Conservation (phyloP, 768 basidiomycete species). For the Hortiboletus flavorubellus region DNA sequence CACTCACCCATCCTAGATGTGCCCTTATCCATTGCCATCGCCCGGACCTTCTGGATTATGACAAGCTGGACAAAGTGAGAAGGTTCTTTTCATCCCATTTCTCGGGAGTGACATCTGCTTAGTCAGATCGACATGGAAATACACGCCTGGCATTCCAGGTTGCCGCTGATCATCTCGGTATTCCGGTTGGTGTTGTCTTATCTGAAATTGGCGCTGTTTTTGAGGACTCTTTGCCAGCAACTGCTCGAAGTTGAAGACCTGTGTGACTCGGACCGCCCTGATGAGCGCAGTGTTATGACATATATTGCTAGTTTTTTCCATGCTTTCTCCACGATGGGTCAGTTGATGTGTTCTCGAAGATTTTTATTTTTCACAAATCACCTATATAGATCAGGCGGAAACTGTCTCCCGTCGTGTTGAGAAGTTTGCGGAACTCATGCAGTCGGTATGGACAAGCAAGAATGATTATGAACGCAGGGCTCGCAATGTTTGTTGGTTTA, state of each 20-base stretch:
- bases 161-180: slow-evolving; percentile 84
- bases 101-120: slow-evolving; percentile 9
- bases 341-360: slow-evolving; percentile 18
- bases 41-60: slow-evolving; percentile 91
- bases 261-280: slow-evolving; percentile 82
- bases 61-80: slow-evolving; percentile 77
- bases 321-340: slow-evolving; percentile 96
- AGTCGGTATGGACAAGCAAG: slow-evolving; percentile 79
- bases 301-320: slow-evolving; percentile 98
- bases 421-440: slow-evolving; percentile 95
- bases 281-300: slow-evolving; percentile 97
- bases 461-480: slow-evolving; percentile 94
- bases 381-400: slow-evolving; percentile 78
- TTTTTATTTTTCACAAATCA: background rate
- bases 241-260: slow-evolving; percentile 95
- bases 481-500: slow-evolving; percentile 47
- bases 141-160: slow-evolving; percentile 85
- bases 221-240: slow-evolving; percentile 50
- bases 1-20: slow-evolving; percentile 57
- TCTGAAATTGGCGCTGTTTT: background rate
- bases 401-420: slow-evolving; percentile 91
- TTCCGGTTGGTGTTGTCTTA: slow-evolving; percentile 61
- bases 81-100: background rate
- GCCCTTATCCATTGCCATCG: slow-evolving; percentile 97
- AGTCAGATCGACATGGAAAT: slow-evolving; percentile 79